phyloP scores from a whole-genome alignment of 805 yeast species.

The Saccharomyces jurei region DNA sequence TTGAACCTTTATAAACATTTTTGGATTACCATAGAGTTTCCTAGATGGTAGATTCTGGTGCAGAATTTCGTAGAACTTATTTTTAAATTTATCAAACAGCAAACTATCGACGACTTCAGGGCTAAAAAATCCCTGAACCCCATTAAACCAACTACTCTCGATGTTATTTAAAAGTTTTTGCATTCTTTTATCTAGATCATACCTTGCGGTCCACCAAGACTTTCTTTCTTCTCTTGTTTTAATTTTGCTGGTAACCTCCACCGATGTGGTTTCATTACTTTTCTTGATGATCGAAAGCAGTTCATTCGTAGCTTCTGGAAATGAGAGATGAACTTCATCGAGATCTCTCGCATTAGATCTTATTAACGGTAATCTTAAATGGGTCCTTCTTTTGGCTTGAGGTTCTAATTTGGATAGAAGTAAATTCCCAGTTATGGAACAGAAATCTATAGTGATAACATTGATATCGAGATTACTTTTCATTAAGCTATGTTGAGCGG shows the following conservation, averaged over 20 bases:
- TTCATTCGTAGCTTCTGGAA: constrained; percentile 39
- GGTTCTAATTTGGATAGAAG: constrained; percentile 40
- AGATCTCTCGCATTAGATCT: constrained; percentile 40
- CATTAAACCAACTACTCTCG: constrained; percentile 70
- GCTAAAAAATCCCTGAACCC: constrained; percentile 58
- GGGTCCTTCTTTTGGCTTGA: constrained; percentile 33
- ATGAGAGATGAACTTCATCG: constrained; percentile 36
- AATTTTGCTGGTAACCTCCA: constrained; percentile 44
- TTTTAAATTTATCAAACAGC: constrained; percentile 30
- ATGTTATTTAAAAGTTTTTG: constrained; percentile 45
- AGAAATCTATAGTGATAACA: constrained; percentile 51
- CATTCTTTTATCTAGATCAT: constrained; percentile 50
- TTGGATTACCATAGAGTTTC: constrained; percentile 21
- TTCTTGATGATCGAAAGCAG: constrained; percentile 45
- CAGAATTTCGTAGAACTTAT: constrained; percentile 34
- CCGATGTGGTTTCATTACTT: constrained; percentile 55
- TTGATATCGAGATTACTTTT: constrained; percentile 6
- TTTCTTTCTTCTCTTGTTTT: constrained; percentile 51
- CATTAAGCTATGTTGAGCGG: neutral
- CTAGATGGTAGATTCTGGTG: constrained; percentile 44
- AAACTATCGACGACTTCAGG: constrained; percentile 23
- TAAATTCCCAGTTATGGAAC: constrained; percentile 50
- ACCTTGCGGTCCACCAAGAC: constrained; percentile 73
- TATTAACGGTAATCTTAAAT: constrained; percentile 52
- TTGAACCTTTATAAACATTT: constrained; percentile 32